Evolutionary conservation across 306 rosid genomes (phyloP), one percentile per base, ranked within the genome.

Genomic region (Cyamopsis tetragonoloba): DNA sequence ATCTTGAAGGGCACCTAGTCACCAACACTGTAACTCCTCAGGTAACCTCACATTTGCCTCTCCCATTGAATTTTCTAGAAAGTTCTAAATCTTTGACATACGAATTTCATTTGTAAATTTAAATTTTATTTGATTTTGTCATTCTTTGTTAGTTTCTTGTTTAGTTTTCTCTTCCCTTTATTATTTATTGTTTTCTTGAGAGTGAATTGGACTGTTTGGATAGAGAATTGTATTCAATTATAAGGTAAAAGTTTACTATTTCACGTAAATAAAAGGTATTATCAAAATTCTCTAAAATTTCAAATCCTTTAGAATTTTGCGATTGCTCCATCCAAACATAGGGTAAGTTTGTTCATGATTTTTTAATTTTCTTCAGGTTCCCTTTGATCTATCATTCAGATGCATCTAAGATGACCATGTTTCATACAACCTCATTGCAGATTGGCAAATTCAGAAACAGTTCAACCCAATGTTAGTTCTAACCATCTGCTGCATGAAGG

Each of bases 11-110:
- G 5, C 53, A 41, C 18, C 15, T 4, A 42, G 20, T 3, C 53
- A 41, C 18, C 15, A 7, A 42, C n/a, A 28, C 38, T 39, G 31
- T 35, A 8, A 50, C 37, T 48, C 23, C 38, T 12, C 61, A 38
- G 50, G 57, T 67, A 38, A 59, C 46, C 44, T 15, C 46, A 17
- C 43, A 46, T 66, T 67, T 34, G 38, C 42, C 24, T 56, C 43
- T 9, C 31, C 59, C 20, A 37, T 54, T 9, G 37, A 48, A 38
- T 26, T 38, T n/a, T 50, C n/a, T 20, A 24, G 60, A 28, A 56
- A 15, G 27, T 38, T 7, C 49, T 24, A 49, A 31, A 50, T 27
- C 65, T 4, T 30, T 23, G 23, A 50, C 9, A 19, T 2, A 19
- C 48, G 22, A 38, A 4, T 4, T 27, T 49, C 31, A 44, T 70